A percentile compares a stretch with the other conserved stretches of the same genome.
Evolutionary conservation across 2,329 filamentous ascomycete species (phyloP).

Genomic region (Onygenales sp.): DNA sequence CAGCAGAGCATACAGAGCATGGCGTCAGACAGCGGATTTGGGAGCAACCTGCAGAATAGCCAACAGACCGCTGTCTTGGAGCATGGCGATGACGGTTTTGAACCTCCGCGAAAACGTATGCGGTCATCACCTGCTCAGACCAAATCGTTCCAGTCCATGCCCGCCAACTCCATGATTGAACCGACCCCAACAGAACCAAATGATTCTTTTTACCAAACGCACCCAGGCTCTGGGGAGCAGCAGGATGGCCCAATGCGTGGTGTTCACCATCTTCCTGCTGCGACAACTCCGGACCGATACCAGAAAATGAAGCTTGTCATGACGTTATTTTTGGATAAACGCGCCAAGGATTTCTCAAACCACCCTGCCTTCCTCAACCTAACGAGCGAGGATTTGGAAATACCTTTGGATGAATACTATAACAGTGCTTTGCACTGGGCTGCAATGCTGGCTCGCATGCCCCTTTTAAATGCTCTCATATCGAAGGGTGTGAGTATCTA

Average conservation of each 20-base stretch:
- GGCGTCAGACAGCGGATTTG: constrained; percentile 64
- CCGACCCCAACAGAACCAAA: constrained; percentile 37
- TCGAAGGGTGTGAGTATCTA: constrained; percentile 77
- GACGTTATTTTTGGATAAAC: constrained; percentile 69
- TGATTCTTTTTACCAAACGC: constrained; percentile 37
- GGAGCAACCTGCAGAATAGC: constrained; percentile 53
- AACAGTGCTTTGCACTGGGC: constrained; percentile 94
- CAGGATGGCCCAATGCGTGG: constrained; percentile 14
- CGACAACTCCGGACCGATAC: constrained; percentile 56
- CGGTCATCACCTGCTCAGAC: constrained; percentile 43
- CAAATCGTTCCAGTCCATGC: constrained; percentile 26
- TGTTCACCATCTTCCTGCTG: constrained; percentile 38
- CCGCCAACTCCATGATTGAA: constrained; percentile 29
- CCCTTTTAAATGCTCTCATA: constrained; percentile 71
- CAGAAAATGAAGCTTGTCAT: constrained; percentile 74
- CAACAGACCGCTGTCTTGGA: constrained; percentile 22
- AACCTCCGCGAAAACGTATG: constrained; percentile 69
- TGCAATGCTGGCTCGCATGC: constrained; percentile 78
- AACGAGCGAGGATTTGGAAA: constrained; percentile 72
- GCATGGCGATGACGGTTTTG: constrained; percentile 34
- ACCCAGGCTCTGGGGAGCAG: constrained; percentile 7
- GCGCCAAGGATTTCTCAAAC: constrained; percentile 59
- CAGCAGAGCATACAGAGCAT: constrained; percentile 69
- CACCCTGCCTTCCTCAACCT: constrained; percentile 70
- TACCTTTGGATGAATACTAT: constrained; percentile 77